phyloP scores from a whole-genome alignment of 1,139 yeast species.

The Yamadazyma spencermartinsiae region DNA sequence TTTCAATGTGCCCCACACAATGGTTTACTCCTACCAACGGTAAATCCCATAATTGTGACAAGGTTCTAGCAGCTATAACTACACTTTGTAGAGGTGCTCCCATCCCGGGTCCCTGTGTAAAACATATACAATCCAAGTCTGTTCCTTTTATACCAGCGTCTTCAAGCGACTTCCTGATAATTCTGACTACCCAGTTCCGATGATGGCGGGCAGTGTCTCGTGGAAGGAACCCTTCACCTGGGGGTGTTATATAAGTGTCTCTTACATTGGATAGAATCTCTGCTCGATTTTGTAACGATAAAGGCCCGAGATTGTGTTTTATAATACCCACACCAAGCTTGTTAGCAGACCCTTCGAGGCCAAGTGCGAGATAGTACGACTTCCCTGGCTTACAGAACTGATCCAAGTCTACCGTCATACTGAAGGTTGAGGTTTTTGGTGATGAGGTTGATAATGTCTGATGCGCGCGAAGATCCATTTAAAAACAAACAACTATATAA shows the following conservation, averaged over 20 bases:
- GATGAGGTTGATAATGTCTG: background rate
- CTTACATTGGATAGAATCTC: conserved; percentile 81
- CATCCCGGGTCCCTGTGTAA: conserved; percentile 99
- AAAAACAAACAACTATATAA: background rate
- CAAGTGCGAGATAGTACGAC: conserved; percentile 68
- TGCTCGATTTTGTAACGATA: conserved; percentile 59
- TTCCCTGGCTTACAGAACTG: conserved; percentile 41
- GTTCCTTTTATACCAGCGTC: conserved; percentile 58
- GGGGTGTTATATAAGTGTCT: conserved; percentile 94
- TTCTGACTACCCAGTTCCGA: conserved; percentile 89
- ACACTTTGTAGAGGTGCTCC: conserved; percentile 97
- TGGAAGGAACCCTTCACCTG: conserved; percentile 97
- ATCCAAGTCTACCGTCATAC: conserved; percentile 40
- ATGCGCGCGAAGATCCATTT: background rate
- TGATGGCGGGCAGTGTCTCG: conserved; percentile 97
- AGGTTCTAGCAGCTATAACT: conserved; percentile 87
- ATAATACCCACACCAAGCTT: conserved; percentile 93
- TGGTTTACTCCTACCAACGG: conserved; percentile 96
- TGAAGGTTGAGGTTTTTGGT: background rate
- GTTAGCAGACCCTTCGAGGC: conserved; percentile 96
- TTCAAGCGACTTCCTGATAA: conserved; percentile 63
- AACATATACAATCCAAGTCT: conserved; percentile 87
- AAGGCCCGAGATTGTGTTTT: conserved; percentile 60
- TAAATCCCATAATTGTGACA: conserved; percentile 74
- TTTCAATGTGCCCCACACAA: conserved; percentile 96